Percentiles rank a stretch among this genome's conserved stretches.
Evolutionary conservation across 1,139 yeast genomes (phyloP).

Genomic region (Protomyces inundatus): DNA sequence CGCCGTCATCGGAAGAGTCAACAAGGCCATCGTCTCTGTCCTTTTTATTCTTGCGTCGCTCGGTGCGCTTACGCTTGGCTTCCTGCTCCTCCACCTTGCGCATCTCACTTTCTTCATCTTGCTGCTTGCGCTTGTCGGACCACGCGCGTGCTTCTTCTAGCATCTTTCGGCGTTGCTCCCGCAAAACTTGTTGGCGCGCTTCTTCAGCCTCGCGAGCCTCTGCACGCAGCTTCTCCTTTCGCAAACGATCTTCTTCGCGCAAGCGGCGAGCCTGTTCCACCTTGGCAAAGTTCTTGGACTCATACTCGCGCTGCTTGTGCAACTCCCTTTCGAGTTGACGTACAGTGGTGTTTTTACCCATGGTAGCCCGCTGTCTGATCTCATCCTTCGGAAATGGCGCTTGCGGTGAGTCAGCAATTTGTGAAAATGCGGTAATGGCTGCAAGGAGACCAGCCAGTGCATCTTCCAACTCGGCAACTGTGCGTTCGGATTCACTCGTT

Average conservation of each 20-base stretch:
- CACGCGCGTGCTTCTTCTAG: slow-evolving; percentile 22
- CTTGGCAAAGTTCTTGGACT: slow-evolving; percentile 38
- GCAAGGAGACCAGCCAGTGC: slow-evolving; percentile 56
- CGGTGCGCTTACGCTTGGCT: background rate
- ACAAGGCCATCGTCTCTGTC: background rate
- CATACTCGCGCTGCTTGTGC: slow-evolving; percentile 67
- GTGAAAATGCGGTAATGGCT: slow-evolving; percentile 59
- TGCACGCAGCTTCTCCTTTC: background rate
- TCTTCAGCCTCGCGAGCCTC: slow-evolving; percentile 11
- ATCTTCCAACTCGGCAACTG: slow-evolving; percentile 54
- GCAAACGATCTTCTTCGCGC: slow-evolving; percentile 23
- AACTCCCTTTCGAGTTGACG: slow-evolving; percentile 65
- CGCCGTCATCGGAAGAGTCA: background rate
- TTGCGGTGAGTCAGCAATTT: slow-evolving; percentile 53
- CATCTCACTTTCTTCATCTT: slow-evolving; percentile 23
- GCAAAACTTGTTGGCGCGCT: slow-evolving; percentile 10
- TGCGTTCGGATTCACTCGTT: slow-evolving; percentile 55
- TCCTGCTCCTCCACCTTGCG: slow-evolving; percentile 21
- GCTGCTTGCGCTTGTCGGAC: slow-evolving; percentile 19
- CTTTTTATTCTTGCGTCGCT: slow-evolving; percentile 1
- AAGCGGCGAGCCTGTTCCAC: slow-evolving; percentile 26
- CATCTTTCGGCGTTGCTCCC: slow-evolving; percentile 21
- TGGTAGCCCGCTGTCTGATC: slow-evolving; percentile 72
- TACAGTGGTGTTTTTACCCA: slow-evolving; percentile 72
- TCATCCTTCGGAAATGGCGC: slow-evolving; percentile 77